Evolutionary conservation across 495 filamentous ascomycete species (phyloP).

Genomic region (Hamigera avellanea): DNA sequence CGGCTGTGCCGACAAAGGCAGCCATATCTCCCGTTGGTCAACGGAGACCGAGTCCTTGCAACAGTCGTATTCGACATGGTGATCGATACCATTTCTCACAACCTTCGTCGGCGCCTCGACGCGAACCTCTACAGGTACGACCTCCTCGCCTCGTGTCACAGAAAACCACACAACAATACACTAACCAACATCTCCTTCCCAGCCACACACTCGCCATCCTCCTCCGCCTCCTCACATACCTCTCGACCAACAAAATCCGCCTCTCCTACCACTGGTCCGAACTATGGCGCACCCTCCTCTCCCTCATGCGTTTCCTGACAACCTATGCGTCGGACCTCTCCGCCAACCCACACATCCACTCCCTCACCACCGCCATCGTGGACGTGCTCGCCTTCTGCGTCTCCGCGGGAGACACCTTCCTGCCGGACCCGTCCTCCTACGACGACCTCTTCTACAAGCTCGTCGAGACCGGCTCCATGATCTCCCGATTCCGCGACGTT

Average conservation of each 20-base stretch:
- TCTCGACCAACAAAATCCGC: constrained; percentile 66
- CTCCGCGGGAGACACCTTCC: constrained; percentile 80
- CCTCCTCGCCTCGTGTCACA: constrained; percentile 1
- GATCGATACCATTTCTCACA: constrained; percentile 88
- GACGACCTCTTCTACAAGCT: constrained; percentile 98
- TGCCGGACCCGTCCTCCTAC: constrained; percentile 80
- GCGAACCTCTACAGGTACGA: constrained; percentile 64
- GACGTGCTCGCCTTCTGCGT: constrained; percentile 79
- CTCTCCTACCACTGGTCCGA: constrained; percentile 91
- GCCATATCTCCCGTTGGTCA: constrained; percentile 70
- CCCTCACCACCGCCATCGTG: constrained; percentile 43
- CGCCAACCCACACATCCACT: constrained; percentile 46
- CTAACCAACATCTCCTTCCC: constrained; percentile 1
- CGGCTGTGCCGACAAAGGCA: constrained; percentile 84
- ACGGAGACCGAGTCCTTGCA: constrained; percentile 57
- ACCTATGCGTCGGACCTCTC: constrained; percentile 71
- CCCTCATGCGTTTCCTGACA: constrained; percentile 82
- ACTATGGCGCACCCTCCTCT: constrained; percentile 80
- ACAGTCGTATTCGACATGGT: constrained; percentile 73
- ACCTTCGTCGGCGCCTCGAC: constrained; percentile 75
- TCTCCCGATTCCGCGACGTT: constrained; percentile 70
- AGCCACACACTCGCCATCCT: constrained; percentile 58
- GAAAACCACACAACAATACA: not conserved
- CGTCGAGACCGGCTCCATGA: constrained; percentile 77
- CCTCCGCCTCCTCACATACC: constrained; percentile 69